A percentile compares a stretch with the other conserved stretches of the same genome.
Evolutionary conservation across 73 alveolate species (phyloP).

Genomic region (Paramecium sexaurelia): DNA sequence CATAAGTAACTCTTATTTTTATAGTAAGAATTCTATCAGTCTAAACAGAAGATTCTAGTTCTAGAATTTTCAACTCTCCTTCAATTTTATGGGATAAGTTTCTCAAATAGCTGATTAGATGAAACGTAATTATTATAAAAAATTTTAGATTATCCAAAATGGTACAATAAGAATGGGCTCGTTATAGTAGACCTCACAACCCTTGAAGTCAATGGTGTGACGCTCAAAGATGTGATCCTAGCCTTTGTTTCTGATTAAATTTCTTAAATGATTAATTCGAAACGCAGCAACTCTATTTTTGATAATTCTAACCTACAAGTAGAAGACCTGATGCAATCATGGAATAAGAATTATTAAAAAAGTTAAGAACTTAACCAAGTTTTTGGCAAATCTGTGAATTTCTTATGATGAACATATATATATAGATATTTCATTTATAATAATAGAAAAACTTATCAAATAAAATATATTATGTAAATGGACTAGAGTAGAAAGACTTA

Average conservation of each 20-base stretch:
- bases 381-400: conserved; percentile 12
- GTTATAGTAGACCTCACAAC: conserved; percentile 12
- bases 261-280: not conserved
- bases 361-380: conserved; percentile 18
- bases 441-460: no score
- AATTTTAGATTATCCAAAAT: conserved; percentile 1
- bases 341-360: not conserved
- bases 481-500: no score
- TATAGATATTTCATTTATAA: not conserved
- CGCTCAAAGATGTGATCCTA: not conserved
- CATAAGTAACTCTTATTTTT: not conserved
- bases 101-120: conserved; percentile 8
- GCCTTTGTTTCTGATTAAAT: not conserved
- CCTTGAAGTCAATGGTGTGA: conserved; percentile 10
- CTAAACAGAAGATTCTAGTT: not conserved
- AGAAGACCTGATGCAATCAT: not conserved
- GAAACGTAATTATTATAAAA: conserved; percentile 3
- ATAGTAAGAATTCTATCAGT: not conserved
- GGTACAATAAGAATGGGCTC: conserved; percentile 11
- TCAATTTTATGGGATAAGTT: not conserved
- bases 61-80: not conserved
- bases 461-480: no score
- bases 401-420: conserved; percentile 4
- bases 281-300: not conserved
- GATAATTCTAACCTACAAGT: not conserved